phyloP scores from a whole-genome alignment of 2,329 filamentous ascomycete species.

The Ophiostoma himal-ulmi region DNA sequence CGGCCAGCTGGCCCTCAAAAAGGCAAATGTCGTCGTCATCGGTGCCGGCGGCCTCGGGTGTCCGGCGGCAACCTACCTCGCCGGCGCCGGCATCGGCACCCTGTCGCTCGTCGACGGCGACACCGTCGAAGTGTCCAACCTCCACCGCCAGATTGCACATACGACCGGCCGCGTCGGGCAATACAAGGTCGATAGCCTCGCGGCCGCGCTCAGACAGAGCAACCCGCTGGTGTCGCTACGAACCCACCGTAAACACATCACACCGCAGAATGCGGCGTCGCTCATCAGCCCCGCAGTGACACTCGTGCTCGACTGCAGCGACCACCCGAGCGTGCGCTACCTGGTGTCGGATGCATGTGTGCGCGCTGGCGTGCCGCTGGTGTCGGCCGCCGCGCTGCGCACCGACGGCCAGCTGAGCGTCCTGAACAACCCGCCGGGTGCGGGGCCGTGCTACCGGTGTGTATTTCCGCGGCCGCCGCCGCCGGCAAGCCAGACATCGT shows the following conservation, averaged over 20 bases:
- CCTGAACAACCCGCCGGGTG: slow-evolving; percentile 71
- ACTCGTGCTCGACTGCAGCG: slow-evolving; percentile 87
- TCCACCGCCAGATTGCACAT: slow-evolving; percentile 89
- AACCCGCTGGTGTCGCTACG: slow-evolving; percentile 66
- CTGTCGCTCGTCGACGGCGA: slow-evolving; percentile 86
- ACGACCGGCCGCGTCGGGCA: slow-evolving; percentile 62
- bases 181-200: slow-evolving; percentile 74
- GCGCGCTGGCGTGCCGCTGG: slow-evolving; percentile 67
- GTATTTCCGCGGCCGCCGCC: slow-evolving; percentile 86
- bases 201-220: slow-evolving; percentile 53
- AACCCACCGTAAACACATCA: slow-evolving; percentile 59
- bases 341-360: slow-evolving; percentile 88
- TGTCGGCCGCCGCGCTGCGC: slow-evolving; percentile 83
- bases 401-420: slow-evolving; percentile 87
- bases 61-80: slow-evolving; percentile 86
- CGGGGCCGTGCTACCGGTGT: slow-evolving; percentile 88
- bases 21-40: slow-evolving; percentile 68
- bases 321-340: slow-evolving; percentile 86
- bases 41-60: slow-evolving; percentile 88
- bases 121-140: slow-evolving; percentile 78
- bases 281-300: slow-evolving; percentile 46
- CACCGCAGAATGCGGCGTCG: slow-evolving; percentile 58
- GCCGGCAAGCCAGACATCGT: slow-evolving; percentile 72
- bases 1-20: slow-evolving; percentile 72
- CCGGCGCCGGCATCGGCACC: slow-evolving; percentile 77